A percentile compares a stretch with the other conserved stretches of the same genome.
These are phyloP conservation scores for Solanum phureja DNA, from an alignment of 257 asterid species.

Conservation along the genomic window DNA sequence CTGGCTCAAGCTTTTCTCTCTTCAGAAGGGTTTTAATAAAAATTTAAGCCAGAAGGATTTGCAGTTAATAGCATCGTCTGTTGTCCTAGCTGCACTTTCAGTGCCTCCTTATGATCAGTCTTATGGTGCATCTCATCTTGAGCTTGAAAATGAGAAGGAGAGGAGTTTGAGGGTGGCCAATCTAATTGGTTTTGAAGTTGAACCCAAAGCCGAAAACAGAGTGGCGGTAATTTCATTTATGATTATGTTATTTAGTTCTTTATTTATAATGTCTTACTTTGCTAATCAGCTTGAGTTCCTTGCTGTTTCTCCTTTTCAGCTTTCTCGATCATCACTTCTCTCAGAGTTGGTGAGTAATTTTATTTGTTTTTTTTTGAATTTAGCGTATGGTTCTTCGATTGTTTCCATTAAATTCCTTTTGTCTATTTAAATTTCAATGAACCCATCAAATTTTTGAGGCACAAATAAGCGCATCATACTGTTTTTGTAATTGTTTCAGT, in stretches of 20 bases:
- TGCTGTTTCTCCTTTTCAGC: slow-evolving; percentile 41
- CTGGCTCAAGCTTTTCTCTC: slow-evolving; percentile 89
- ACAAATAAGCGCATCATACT: neutral
- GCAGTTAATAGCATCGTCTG: slow-evolving; percentile 76
- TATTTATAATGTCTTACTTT: neutral
- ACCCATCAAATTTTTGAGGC: neutral
- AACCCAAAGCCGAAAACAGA: slow-evolving; percentile 54
- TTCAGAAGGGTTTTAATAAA: slow-evolving; percentile 76
- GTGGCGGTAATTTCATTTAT: slow-evolving; percentile 37
- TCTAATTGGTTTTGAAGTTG: slow-evolving; percentile 68
- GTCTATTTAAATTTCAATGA: neutral
- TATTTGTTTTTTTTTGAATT: neutral
- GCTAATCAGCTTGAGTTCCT: neutral
- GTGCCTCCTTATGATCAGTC: slow-evolving; percentile 71
- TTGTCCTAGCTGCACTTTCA: slow-evolving; percentile 83
- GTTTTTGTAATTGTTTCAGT: neutral
- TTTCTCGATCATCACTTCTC: slow-evolving; percentile 69
- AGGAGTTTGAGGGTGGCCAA: slow-evolving; percentile 50
- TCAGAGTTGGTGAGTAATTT: slow-evolving; percentile 60
- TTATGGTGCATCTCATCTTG: slow-evolving; percentile 65
- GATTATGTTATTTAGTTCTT: neutral
- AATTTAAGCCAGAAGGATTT: slow-evolving; percentile 84
- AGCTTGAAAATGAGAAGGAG: slow-evolving; percentile 82
- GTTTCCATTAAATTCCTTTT: neutral
- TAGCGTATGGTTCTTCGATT: neutral